Percentiles rank a stretch among this genome's conserved stretches.
These are phyloP conservation scores for Nepenthes alata DNA, from an alignment of 179 eudicot genomes.

Conservation along the genomic window DNA sequence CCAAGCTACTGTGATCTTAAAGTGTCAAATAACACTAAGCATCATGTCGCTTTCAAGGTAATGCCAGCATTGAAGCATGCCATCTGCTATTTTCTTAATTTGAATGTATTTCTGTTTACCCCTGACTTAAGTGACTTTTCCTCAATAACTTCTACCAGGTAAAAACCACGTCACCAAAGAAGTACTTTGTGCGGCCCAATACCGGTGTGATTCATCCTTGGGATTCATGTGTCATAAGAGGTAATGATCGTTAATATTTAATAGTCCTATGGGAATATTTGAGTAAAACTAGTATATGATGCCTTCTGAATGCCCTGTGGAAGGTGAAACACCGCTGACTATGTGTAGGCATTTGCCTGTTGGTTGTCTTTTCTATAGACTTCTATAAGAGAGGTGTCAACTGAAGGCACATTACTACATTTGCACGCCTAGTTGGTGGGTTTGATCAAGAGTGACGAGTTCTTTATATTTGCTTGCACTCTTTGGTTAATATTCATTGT, in stretches of 20 bases:
- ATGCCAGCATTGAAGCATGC: background rate
- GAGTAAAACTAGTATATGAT: too few relatives aligned
- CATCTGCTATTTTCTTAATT: background rate
- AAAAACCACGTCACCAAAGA: constrained; percentile 90
- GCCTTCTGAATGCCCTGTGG: too few relatives aligned
- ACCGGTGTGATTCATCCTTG: constrained; percentile 79
- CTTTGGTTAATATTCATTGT: too few relatives aligned
- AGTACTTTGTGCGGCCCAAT: constrained; percentile 84
- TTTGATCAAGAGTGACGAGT: too few relatives aligned
- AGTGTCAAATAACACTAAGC: constrained; percentile 43
- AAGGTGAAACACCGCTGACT: too few relatives aligned
- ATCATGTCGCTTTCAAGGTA: constrained; percentile 65
- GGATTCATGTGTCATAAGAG: constrained; percentile 80
- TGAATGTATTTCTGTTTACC: background rate
- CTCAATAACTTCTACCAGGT: constrained; percentile 28
- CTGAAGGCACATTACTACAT: too few relatives aligned
- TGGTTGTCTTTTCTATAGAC: background rate
- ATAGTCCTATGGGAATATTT: background rate
- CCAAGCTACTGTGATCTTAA: constrained; percentile 47
- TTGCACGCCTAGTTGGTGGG: too few relatives aligned
- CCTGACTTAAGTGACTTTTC: background rate
- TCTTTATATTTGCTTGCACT: too few relatives aligned
- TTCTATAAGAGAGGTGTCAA: too few relatives aligned
- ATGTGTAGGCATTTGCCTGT: background rate
- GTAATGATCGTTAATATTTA: constrained; percentile 23